Conservation (phyloP, 148 eudicot species). For the Silene conica region DNA sequence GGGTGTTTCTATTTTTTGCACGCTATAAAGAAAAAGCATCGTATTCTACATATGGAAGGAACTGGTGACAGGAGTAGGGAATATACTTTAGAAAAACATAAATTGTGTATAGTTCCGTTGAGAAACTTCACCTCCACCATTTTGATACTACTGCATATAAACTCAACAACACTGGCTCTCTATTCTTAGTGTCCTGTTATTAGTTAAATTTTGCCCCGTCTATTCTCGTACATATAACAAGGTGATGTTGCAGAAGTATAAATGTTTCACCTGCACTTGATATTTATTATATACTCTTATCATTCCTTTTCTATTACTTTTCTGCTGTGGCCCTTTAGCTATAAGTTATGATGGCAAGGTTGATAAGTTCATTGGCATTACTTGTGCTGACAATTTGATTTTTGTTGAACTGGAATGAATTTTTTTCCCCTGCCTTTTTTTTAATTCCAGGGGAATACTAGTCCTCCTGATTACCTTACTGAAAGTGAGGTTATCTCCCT, state of each 20-base stretch:
- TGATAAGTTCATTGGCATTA: slow-evolving; percentile 5
- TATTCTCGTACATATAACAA: neutral
- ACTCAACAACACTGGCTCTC: neutral
- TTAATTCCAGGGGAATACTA: slow-evolving; percentile 60
- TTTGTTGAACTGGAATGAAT: neutral
- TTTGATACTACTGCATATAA: neutral
- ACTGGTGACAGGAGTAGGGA: neutral
- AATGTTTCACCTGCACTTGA: too few species aligned
- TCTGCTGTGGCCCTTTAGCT: neutral
- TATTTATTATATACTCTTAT: neutral
- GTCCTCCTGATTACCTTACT: slow-evolving; percentile 79
- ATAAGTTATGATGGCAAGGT: neutral
- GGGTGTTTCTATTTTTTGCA: neutral
- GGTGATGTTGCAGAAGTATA: neutral
- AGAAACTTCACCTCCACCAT: neutral
- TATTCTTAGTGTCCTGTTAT: neutral
- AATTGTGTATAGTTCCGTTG: neutral
- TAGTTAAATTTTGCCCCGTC: neutral
- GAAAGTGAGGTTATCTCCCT: slow-evolving; percentile 96
- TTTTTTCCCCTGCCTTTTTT: slow-evolving; percentile 11
- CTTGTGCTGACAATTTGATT: neutral
- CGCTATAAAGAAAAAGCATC: neutral
- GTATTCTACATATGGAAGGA: neutral
- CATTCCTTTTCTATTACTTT: neutral
- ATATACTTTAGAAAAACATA: neutral